These are phyloP conservation scores for Biscogniauxia marginata DNA, from an alignment of 2,329 filamentous ascomycete species.

Conservation along the genomic window DNA sequence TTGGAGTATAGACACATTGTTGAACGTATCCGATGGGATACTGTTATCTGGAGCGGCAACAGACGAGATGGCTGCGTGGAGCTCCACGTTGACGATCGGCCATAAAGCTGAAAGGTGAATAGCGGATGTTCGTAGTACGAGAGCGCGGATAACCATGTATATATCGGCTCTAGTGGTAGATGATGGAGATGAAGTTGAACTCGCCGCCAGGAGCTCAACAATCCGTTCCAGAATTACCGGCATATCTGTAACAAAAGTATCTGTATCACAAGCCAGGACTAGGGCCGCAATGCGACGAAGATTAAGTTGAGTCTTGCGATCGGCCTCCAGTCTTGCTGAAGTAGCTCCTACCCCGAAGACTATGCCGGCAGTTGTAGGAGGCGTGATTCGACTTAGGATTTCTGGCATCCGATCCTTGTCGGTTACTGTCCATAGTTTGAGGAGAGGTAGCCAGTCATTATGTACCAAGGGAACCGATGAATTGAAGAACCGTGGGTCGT, in stretches of 20 bases:
- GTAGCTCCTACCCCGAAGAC: constrained; percentile 98
- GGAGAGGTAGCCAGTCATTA: constrained; percentile 75
- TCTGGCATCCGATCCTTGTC: constrained; percentile 90
- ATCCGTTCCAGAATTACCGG: constrained; percentile 75
- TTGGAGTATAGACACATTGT: constrained; percentile 75
- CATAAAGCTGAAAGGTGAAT: constrained; percentile 82
- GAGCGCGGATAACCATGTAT: constrained; percentile 80
- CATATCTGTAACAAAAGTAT: constrained; percentile 78
- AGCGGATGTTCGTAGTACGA: constrained; percentile 75
- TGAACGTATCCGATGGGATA: constrained; percentile 68
- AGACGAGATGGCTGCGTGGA: constrained; percentile 76
- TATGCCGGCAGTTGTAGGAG: constrained; percentile 90
- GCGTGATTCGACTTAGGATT: constrained; percentile 71
- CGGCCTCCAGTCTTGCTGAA: constrained; percentile 89
- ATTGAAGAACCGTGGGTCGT: constrained; percentile 83
- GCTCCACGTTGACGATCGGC: constrained; percentile 84
- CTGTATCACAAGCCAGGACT: constrained; percentile 71
- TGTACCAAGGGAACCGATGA: constrained; percentile 64
- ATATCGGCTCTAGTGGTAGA: constrained; percentile 85
- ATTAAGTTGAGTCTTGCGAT: constrained; percentile 88
- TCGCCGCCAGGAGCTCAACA: constrained; percentile 81
- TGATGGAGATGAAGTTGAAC: constrained; percentile 85
- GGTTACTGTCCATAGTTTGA: constrained; percentile 78
- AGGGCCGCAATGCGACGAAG: constrained; percentile 79
- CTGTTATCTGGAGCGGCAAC: constrained; percentile 67